Evolutionary conservation across 768 basidiomycete species (phyloP).

Genomic region (Tulasnella sp.): DNA sequence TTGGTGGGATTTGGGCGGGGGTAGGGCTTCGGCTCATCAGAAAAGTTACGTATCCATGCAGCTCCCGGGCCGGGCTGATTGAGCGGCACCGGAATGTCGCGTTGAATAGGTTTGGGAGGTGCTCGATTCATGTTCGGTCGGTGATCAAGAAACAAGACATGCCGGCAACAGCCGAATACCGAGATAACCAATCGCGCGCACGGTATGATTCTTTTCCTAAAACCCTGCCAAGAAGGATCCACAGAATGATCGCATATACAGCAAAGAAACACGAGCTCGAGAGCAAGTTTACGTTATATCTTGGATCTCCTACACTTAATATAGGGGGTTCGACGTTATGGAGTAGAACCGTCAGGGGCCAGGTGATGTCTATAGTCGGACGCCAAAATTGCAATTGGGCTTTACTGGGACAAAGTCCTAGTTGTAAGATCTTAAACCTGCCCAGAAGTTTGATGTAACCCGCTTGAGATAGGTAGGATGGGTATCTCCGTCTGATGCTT

Average conservation of each 20-base stretch:
- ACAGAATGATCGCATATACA: too few relatives aligned
- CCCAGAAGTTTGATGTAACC: background rate
- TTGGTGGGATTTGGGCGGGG: conserved; percentile 63
- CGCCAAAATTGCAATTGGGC: background rate
- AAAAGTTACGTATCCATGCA: background rate
- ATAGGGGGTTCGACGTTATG: too few relatives aligned
- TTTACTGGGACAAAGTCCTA: too few relatives aligned
- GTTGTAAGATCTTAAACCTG: conserved; percentile 34
- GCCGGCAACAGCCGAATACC: background rate
- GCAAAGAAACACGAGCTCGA: conserved; percentile 37
- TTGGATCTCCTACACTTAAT: background rate
- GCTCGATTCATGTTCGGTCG: conserved; percentile 38
- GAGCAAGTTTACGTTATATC: conserved; percentile 42
- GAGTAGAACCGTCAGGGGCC: conserved; percentile 32
- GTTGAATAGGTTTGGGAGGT: background rate
- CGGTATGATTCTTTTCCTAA: too few relatives aligned
- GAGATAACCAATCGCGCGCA: conserved; percentile 12
- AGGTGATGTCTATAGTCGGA: conserved; percentile 36
- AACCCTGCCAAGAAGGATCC: too few relatives aligned
- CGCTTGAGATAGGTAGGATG: conserved; percentile 54
- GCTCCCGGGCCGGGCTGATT: background rate
- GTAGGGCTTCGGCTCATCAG: background rate
- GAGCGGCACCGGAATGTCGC: background rate
- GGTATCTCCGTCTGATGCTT: conserved; percentile 41
- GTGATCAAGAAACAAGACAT: too few relatives aligned